Evolutionary conservation across 495 filamentous ascomycete genomes (phyloP), one percentile per base, ranked within the genome.

Genomic region (Evernia prunastri): DNA sequence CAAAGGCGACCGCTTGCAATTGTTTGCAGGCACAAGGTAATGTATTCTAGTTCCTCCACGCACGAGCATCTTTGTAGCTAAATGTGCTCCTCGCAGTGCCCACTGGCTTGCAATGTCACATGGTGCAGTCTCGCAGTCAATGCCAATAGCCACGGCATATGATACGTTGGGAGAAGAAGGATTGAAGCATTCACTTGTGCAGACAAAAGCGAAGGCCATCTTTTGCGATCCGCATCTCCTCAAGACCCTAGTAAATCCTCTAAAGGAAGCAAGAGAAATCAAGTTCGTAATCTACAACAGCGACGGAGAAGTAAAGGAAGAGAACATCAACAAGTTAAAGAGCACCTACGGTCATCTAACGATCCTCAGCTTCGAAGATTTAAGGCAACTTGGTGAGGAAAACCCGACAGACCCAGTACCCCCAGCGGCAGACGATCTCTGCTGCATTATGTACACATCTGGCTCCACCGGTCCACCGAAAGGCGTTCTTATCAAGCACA

Each of bases 361-460:
- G 18, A 81, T 97, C 67, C 63, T 89, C 69, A 96, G 86, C 82
- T 88, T 94, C 68, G 90, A 96, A 60, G 91, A 97, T 47, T 77
- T 98, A 64, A 75, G 84, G 66, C 86, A 94, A 76, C 78, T 89
- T 51, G 94, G 94, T 69, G 83, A 91, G 74, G 86, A 90, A 66
- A 94, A 95, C 71, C 86, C 83, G 12, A 84, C 86, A 54, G 92
- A 97, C 12, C 84, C 90, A 23, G 86, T 90, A 23, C 88, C 91
- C 45, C 92, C 94, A 5, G 75, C 79, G 33, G 82, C 90, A 3
- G 90, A 96, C 58, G 93, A 96, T 73, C 84, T 98, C 17, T 94
- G 89, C 82, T 96, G 94, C 73, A 96, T 98, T 75, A 98, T 98
- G 94, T 98, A 97, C 80, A 98, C 94, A 3, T 97, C 94, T 37